Evolutionary conservation across 2,329 filamentous ascomycete species (phyloP), one percentile per base, ranked within the genome.

Genomic region (Colletotrichum chrysophilum): DNA sequence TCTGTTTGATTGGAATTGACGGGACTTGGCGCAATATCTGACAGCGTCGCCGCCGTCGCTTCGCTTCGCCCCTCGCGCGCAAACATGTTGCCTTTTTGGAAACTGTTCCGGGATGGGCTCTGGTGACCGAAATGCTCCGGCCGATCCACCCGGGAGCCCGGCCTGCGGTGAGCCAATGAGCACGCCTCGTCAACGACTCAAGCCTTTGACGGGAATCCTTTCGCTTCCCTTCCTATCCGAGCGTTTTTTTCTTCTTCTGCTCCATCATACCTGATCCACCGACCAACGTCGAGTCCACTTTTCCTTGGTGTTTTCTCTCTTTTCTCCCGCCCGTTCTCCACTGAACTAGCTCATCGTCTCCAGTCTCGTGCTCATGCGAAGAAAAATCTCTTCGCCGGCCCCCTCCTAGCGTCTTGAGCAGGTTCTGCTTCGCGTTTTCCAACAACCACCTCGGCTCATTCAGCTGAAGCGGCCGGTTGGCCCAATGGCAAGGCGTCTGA

Each of bases 401-500:
- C 56, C 28, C 36, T 36, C 36, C 30, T 12, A n/a, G 26, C 5
- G 38, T 64, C 58, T 70, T 62, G 4, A 30, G 32, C 56, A 52
- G 18, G 43, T 61, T 28, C 24, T 66, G 52, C 36, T 4, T 1
- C 3, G 0, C 4, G 2, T 2, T 1, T 4, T 4, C 18, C 48
- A 66, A 67, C 14, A 56, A 14, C 21, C 9, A 60, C 55, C 30
- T 48, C 56, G 14, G 30, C 32, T 67, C 9, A 7, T 2, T 4
- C 3, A 28, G 14, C 6, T 28, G 32, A 12, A 5, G 21, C 26
- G 74, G 74, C 74, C 74, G 74, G 74, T 76, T 85, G 82, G 82
- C 81, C 82, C 81, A 84, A 84, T 85, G 84, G 80, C 83, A 86
- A 85, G 84, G 83, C 84, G 84, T 85, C 83, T 85, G 84, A 86